phyloP scores from a whole-genome alignment of 1,284 basidiomycete genomes.

The Ustilago xerochloae region DNA sequence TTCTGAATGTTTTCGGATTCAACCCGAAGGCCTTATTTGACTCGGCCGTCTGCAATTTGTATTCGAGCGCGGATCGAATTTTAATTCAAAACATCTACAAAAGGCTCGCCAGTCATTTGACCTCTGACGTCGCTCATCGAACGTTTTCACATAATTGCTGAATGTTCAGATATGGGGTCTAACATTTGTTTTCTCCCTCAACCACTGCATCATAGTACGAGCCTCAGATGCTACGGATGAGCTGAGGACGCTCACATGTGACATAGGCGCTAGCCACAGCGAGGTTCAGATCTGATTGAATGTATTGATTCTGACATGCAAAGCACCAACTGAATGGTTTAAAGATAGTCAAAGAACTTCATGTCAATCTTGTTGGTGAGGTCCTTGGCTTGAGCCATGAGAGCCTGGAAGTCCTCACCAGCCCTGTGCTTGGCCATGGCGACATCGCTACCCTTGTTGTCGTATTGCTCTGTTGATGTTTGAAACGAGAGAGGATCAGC shows the following conservation, averaged over 20 bases:
- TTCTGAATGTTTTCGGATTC: too few relatives aligned
- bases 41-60: slow-evolving; percentile 21
- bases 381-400: slow-evolving; percentile 40
- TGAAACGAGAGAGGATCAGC: not conserved
- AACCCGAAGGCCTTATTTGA: too few relatives aligned
- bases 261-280: too few relatives aligned
- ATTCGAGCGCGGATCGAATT: too few relatives aligned
- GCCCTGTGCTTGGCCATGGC: slow-evolving; percentile 28
- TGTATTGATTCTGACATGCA: not conserved
- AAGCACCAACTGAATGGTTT: not conserved
- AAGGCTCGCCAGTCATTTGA: slow-evolving; percentile 1
- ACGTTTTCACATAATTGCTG: not conserved
- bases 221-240: too few relatives aligned
- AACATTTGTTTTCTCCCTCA: not conserved
- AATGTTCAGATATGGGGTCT: not conserved
- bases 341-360: slow-evolving; percentile 45
- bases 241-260: too few relatives aligned
- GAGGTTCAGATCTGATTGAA: too few relatives aligned
- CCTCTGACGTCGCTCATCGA: slow-evolving; percentile 1
- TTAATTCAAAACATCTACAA: slow-evolving; percentile 22
- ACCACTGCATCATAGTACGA: too few relatives aligned
- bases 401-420: slow-evolving; percentile 39
- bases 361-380: slow-evolving; percentile 41
- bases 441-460: slow-evolving; percentile 46
- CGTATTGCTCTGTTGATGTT: slow-evolving; percentile 37